These are phyloP conservation scores for Wallacemonas sp. DNA, from an alignment of 208 protist species.

Conservation along the genomic window DNA sequence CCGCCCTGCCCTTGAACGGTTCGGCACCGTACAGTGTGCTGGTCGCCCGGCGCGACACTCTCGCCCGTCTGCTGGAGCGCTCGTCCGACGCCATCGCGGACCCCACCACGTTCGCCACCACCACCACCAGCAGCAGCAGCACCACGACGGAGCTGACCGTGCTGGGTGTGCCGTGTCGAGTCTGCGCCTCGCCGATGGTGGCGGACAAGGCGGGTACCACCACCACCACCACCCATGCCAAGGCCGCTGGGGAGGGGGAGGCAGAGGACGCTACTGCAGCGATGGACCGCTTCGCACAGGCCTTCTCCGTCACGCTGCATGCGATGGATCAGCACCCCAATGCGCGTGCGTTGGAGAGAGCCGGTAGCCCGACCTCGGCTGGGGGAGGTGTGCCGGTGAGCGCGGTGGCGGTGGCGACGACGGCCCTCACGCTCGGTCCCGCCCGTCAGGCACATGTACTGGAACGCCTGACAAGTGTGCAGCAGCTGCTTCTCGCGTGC, in stretches of 20 bases:
- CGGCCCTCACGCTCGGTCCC: slow-evolving; percentile 6
- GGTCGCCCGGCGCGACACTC: background rate
- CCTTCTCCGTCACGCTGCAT: slow-evolving; percentile 34
- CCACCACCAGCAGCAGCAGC: no score
- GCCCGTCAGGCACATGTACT: slow-evolving; percentile 23
- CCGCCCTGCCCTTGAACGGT: no score
- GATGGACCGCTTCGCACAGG: slow-evolving; percentile 22
- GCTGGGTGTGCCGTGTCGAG: background rate
- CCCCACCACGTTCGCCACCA: background rate
- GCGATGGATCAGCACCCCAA: slow-evolving; percentile 1
- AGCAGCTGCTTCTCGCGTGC: slow-evolving; percentile 32
- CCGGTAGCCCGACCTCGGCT: background rate
- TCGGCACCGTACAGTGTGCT: no score
- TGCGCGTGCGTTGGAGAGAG: background rate
- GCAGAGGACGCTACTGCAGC: background rate
- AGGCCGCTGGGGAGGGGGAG: background rate
- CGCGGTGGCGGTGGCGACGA: slow-evolving; percentile 7
- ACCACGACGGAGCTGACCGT: background rate
- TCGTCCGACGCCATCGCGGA: background rate
- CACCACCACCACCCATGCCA: no score
- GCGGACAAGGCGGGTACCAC: no score
- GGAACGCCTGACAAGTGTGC: slow-evolving; percentile 26
- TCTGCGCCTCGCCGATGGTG: no score
- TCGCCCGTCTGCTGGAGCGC: slow-evolving; percentile 11
- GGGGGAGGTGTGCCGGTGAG: no score